Conservation (phyloP, 371 early-diverging fungal species). For the Zychaea mexicana region DNA sequence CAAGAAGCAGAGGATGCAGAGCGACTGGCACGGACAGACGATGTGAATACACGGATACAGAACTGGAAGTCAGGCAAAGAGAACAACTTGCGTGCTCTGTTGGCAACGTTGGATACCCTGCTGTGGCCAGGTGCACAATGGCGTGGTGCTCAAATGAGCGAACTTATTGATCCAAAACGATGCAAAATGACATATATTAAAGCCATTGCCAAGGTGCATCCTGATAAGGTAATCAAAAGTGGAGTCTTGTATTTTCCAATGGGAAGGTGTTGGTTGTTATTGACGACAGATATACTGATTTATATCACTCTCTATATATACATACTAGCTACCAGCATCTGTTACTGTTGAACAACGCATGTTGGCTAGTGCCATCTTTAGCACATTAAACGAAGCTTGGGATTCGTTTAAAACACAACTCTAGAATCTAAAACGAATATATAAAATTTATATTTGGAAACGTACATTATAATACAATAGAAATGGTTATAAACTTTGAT, state of each 20-base stretch:
- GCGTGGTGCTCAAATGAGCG: slow-evolving; percentile 78
- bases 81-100: slow-evolving; percentile 84
- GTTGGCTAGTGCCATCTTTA: slow-evolving; percentile 89
- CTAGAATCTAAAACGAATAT: background rate
- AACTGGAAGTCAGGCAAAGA: slow-evolving; percentile 89
- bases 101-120: slow-evolving; percentile 81
- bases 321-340: slow-evolving; percentile 44
- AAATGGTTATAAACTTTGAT: background rate
- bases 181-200: slow-evolving; percentile 93
- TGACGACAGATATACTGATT: background rate
- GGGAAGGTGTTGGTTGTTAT: background rate
- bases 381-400: slow-evolving; percentile 93
- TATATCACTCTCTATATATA: background rate
- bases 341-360: slow-evolving; percentile 80
- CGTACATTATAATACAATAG: background rate
- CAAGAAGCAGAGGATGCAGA: slow-evolving; percentile 80
- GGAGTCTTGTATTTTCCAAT: background rate
- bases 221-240: slow-evolving; percentile 80
- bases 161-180: slow-evolving; percentile 81
- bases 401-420: slow-evolving; percentile 78
- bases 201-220: slow-evolving; percentile 93
- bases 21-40: slow-evolving; percentile 72
- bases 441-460: background rate
- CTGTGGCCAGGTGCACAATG: slow-evolving; percentile 80
- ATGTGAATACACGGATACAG: slow-evolving; percentile 71